Conservation (phyloP, 108 stramenopile species). For the Nitzschia palea region DNA sequence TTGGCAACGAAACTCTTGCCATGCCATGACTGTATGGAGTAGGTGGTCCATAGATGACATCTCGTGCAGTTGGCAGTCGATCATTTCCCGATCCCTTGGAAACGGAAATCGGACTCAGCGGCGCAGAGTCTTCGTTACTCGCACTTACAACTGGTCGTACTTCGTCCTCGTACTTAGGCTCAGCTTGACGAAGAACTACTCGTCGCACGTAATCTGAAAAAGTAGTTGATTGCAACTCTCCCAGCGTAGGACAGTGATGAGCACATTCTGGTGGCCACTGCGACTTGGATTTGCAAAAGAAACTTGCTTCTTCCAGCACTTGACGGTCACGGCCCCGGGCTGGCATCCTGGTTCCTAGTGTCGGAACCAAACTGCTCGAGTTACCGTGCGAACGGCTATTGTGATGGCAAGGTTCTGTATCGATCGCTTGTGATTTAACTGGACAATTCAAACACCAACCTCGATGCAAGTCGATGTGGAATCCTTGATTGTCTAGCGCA, state of each 20-base stretch:
- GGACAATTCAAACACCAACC: too few relatives aligned
- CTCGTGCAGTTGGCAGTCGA: not conserved
- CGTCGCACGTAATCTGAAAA: constrained; percentile 80
- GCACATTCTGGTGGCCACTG: constrained; percentile 24
- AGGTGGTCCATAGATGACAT: constrained; percentile 17
- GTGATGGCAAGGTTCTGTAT: too few relatives aligned
- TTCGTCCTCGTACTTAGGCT: constrained; percentile 27
- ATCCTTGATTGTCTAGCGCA: too few relatives aligned
- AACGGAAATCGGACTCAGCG: not conserved
- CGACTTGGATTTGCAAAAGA: constrained; percentile 22
- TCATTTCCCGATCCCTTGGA: not conserved
- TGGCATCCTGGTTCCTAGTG: constrained; percentile 6
- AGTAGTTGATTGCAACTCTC: constrained; percentile 50
- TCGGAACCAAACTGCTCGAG: not conserved
- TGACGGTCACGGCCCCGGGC: constrained; percentile 17
- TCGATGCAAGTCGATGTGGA: too few relatives aligned
- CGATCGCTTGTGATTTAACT: too few relatives aligned
- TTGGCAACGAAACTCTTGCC: constrained; percentile 71
- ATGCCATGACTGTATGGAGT: constrained; percentile 36
- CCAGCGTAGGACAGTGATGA: constrained; percentile 60
- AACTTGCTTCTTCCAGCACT: constrained; percentile 19
- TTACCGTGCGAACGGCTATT: too few relatives aligned
- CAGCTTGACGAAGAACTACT: constrained; percentile 53
- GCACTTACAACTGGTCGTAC: constrained; percentile 13
- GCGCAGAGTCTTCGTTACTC: constrained; percentile 4